Percentiles rank a stretch among this genome's conserved stretches.
phyloP scores from a whole-genome alignment of 2,329 filamentous ascomycete species.

The Neurospora crassa region DNA sequence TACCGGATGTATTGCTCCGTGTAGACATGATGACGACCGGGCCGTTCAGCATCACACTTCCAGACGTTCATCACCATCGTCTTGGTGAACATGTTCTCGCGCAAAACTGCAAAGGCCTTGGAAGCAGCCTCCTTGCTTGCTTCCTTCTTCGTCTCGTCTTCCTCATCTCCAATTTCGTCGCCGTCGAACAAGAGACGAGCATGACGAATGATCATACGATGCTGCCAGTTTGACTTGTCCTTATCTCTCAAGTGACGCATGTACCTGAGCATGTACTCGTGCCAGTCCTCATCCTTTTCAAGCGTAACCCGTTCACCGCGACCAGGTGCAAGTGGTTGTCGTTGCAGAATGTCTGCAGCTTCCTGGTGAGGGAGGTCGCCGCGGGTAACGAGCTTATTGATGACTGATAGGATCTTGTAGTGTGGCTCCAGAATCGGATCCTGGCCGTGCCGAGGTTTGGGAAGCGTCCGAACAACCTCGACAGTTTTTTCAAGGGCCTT shows the following conservation, averaged over 20 bases:
- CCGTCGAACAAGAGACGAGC: conserved; percentile 44
- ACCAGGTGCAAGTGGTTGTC: conserved; percentile 44
- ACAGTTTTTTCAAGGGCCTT: conserved; percentile 41
- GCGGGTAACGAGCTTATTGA: conserved; percentile 67
- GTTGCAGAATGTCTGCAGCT: conserved; percentile 42
- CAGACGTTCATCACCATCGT: conserved; percentile 92
- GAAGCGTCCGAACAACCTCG: conserved; percentile 38
- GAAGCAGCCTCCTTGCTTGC: conserved; percentile 57
- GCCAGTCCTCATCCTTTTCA: conserved; percentile 54
- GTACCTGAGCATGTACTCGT: conserved; percentile 42
- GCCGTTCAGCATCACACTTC: conserved; percentile 78
- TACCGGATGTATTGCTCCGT: conserved; percentile 80
- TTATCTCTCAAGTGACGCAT: conserved; percentile 50
- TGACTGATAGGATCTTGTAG: conserved; percentile 76
- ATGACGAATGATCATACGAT: conserved; percentile 76
- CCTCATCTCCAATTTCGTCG: conserved; percentile 33
- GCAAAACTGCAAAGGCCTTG: conserved; percentile 70
- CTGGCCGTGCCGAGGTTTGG: conserved; percentile 45
- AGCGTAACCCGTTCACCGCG: conserved; percentile 37
- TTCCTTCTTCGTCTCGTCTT: conserved; percentile 23
- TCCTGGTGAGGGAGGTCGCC: conserved; percentile 38
- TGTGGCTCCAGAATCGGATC: conserved; percentile 86
- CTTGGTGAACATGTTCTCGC: conserved; percentile 72
- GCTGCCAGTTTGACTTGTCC: conserved; percentile 93
- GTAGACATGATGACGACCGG: conserved; percentile 85